Conservation (phyloP, 176 grass and related monocot genomes). For the Thinopyrum elongatum region DNA sequence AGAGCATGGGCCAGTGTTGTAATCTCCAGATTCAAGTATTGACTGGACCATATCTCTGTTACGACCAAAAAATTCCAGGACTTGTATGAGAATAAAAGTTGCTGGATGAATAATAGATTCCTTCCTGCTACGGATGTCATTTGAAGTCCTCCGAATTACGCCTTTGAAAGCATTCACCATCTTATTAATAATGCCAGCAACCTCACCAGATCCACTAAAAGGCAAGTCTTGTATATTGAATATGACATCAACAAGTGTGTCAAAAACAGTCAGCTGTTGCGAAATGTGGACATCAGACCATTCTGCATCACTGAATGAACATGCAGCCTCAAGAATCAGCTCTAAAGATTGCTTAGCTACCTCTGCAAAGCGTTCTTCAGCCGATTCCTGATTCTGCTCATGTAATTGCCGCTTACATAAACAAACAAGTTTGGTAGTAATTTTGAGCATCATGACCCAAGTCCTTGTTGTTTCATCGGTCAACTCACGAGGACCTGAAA, state of each 20-base stretch:
- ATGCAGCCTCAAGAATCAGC: neutral
- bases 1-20: neutral
- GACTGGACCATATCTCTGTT: too few relatives aligned
- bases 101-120: neutral
- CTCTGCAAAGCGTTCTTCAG: neutral
- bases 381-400: neutral
- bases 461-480: neutral
- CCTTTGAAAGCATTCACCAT: neutral
- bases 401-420: neutral
- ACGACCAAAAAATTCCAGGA: neutral
- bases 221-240: neutral
- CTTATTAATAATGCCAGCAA: neutral
- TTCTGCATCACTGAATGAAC: neutral
- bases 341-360: neutral
- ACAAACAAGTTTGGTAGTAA: neutral
- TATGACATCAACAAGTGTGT: slow-evolving; percentile 1
- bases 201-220: neutral
- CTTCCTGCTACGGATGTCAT: neutral
- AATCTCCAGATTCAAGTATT: neutral
- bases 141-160: neutral
- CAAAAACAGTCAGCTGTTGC: neutral
- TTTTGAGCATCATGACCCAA: neutral
- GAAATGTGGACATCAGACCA: neutral
- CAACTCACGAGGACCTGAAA: neutral
- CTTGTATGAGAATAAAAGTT: neutral